Conservation (phyloP, 345 rosid genomes). For the Garcia nutans region DNA sequence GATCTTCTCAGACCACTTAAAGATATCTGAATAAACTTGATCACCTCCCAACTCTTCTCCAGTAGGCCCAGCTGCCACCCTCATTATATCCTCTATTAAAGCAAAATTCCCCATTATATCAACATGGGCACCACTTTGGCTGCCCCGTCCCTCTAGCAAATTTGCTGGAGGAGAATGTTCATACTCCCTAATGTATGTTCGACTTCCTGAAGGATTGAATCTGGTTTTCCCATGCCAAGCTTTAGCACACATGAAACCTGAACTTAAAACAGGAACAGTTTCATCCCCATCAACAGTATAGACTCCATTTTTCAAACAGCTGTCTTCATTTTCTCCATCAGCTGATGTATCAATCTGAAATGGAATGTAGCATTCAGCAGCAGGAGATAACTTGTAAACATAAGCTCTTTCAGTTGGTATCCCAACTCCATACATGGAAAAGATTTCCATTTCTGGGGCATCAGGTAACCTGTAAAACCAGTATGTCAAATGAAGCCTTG, state of each 20-base stretch:
- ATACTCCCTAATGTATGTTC: conserved; percentile 72
- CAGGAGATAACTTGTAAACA: conserved; percentile 63
- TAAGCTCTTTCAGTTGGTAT: conserved; percentile 93
- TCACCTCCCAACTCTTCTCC: conserved; percentile 84
- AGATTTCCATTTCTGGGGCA: conserved; percentile 93
- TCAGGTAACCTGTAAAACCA: conserved; percentile 68
- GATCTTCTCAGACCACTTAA: conserved; percentile 80
- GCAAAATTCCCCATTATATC: conserved; percentile 99
- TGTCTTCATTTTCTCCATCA: conserved; percentile 52
- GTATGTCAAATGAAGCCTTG: conserved; percentile 9
- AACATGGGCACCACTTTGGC: conserved; percentile 86
- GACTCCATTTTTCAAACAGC: conserved; percentile 79
- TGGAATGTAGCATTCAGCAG: conserved; percentile 79
- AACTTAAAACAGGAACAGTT: conserved; percentile 84
- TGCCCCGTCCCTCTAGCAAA: conserved; percentile 88
- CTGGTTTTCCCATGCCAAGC: conserved; percentile 95
- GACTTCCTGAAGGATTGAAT: conserved; percentile 85
- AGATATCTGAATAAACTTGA: conserved; percentile 77
- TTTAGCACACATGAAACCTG: conserved; percentile 93
- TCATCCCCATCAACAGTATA: conserved; percentile 86
- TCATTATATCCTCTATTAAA: conserved; percentile 75
- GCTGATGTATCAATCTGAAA: conserved; percentile 83
- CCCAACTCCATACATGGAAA: conserved; percentile 88
- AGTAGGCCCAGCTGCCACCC: conserved; percentile 81
- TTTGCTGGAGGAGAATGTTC: conserved; percentile 83